phyloP scores from a whole-genome alignment of 2,329 filamentous ascomycete species.

The Alternaria metachromatica region DNA sequence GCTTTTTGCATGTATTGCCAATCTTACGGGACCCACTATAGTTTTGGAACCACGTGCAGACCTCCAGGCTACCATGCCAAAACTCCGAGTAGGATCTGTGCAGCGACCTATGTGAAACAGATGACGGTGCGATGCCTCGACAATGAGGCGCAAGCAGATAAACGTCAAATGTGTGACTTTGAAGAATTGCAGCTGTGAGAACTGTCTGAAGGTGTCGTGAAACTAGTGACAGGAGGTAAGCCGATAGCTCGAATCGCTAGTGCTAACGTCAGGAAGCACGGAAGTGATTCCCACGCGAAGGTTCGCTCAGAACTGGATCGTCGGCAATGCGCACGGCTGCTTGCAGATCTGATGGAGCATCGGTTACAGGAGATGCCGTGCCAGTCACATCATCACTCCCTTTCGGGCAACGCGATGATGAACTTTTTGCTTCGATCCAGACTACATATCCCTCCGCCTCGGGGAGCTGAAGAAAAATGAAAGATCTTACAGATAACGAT shows the following conservation, averaged over 20 bases:
- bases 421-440: constrained; percentile 1
- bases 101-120: neutral
- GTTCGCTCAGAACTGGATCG: constrained; percentile 19
- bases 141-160: neutral
- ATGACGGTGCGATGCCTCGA: neutral
- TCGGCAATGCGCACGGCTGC: constrained; percentile 19
- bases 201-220: neutral
- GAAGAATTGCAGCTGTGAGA: neutral
- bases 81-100: constrained; percentile 1
- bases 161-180: neutral
- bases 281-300: neutral
- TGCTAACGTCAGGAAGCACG: constrained; percentile 7
- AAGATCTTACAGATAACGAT: neutral
- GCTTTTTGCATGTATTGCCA: constrained; percentile 21
- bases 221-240: constrained; percentile 8
- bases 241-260: constrained; percentile 5
- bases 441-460: neutral
- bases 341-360: constrained; percentile 20
- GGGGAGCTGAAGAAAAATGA: neutral
- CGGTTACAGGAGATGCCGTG: neutral
- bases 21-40: constrained; percentile 20
- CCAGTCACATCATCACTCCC: constrained; percentile 1
- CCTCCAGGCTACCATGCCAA: neutral
- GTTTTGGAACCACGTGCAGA: constrained; percentile 6
- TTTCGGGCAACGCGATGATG: constrained; percentile 5